Evolutionary conservation across 805 yeast species (phyloP).

Genomic region (Candida krabiensis): DNA sequence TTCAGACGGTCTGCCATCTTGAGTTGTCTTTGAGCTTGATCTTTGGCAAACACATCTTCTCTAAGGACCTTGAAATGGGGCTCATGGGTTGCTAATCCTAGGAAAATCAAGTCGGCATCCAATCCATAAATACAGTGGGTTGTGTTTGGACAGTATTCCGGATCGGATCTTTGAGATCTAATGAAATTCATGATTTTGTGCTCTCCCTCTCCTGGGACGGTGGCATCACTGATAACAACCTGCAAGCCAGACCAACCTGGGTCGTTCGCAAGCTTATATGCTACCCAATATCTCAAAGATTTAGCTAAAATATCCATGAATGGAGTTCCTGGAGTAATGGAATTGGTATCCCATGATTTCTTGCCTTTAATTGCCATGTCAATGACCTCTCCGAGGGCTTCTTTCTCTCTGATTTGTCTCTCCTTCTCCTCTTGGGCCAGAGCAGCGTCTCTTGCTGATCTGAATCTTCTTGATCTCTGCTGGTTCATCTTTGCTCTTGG

Average conservation of each 20-base stretch:
- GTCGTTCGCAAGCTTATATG: conserved; percentile 81
- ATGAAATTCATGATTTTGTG: conserved; percentile 97
- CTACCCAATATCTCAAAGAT: conserved; percentile 87
- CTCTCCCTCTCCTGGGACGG: conserved; percentile 99
- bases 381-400: conserved; percentile 66
- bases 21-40: conserved; percentile 43
- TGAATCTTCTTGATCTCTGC: conserved; percentile 89
- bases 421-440: conserved; percentile 72
- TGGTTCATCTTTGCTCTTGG: conserved; percentile 98
- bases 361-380: conserved; percentile 74
- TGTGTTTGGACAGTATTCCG: conserved; percentile 88
- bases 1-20: conserved; percentile 48
- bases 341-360: conserved; percentile 91
- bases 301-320: conserved; percentile 89
- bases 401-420: conserved; percentile 56
- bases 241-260: conserved; percentile 93
- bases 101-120: conserved; percentile 95
- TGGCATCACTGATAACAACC: conserved; percentile 90
- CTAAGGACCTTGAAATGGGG: conserved; percentile 93
- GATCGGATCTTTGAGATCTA: conserved; percentile 83
- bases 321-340: conserved; percentile 98
- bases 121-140: conserved; percentile 95
- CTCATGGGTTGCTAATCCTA: conserved; percentile 96
- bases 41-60: conserved; percentile 94
- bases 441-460: conserved; percentile 88